Evolutionary conservation across 331 rosid species (phyloP).

Genomic region (Saraca asoca): DNA sequence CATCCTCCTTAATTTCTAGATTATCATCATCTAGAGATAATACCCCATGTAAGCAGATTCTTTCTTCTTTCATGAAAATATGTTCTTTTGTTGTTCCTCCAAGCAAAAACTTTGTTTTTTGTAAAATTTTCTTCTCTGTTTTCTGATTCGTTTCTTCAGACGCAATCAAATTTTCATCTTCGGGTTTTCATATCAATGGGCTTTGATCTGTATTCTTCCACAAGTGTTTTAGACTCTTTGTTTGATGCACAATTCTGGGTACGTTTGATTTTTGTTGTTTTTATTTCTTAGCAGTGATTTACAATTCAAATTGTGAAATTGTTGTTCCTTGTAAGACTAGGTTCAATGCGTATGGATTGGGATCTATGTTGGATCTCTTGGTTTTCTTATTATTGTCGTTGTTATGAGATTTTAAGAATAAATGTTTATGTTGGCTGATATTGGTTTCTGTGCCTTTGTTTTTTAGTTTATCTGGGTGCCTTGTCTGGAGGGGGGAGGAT

Average conservation of each 20-base stretch:
- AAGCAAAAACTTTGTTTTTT: constrained; percentile 18
- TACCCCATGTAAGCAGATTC: constrained; percentile 67
- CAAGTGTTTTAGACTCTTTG: constrained; percentile 35
- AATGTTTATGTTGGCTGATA: constrained; percentile 56
- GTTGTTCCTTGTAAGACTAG: constrained; percentile 46
- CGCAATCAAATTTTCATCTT: constrained; percentile 34
- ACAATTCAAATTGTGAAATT: constrained; percentile 36
- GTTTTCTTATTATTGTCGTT: constrained; percentile 43
- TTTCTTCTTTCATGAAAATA: not conserved
- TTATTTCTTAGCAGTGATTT: constrained; percentile 23
- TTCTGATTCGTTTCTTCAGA: constrained; percentile 36
- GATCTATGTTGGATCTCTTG: constrained; percentile 89
- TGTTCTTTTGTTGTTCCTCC: not conserved
- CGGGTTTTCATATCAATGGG: constrained; percentile 31
- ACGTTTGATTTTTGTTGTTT: constrained; percentile 23
- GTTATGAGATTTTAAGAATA: constrained; percentile 37
- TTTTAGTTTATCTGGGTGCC: constrained; percentile 50
- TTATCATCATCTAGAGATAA: constrained; percentile 42
- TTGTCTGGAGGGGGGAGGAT: constrained; percentile 49
- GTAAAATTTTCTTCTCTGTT: no score
- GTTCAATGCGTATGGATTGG: constrained; percentile 81
- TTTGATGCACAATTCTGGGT: constrained; percentile 36
- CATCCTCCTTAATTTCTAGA: constrained; percentile 46
- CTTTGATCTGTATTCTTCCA: constrained; percentile 25
- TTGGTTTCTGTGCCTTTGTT: constrained; percentile 59